Conservation (phyloP, 192 early-diverging fungal genomes). For the Anaeromyces robustus region DNA sequence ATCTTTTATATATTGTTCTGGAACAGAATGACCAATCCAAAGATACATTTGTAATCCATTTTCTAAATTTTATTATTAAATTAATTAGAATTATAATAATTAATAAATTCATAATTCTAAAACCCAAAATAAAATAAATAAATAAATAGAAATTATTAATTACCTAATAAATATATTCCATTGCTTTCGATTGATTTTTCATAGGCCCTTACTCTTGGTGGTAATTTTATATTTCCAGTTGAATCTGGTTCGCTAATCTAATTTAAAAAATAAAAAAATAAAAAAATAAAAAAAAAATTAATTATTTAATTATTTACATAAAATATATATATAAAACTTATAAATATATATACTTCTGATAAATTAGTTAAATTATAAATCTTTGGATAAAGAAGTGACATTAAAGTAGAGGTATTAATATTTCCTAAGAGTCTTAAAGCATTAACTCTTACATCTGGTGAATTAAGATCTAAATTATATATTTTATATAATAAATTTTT, state of each 20-base stretch:
- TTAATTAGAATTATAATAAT: no score
- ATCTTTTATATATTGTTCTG: conserved; percentile 43
- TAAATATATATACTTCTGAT: conserved; percentile 37
- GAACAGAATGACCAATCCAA: conserved; percentile 71
- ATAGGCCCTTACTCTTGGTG: conserved; percentile 53
- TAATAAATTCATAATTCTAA: no score
- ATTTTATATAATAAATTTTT: background rate
- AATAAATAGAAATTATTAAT: background rate
- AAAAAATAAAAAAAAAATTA: no score
- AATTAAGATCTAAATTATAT: conserved; percentile 29
- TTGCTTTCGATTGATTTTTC: conserved; percentile 52
- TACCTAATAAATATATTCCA: conserved; percentile 72
- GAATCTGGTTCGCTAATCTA: conserved; percentile 27
- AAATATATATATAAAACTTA: no score
- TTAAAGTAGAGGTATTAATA: background rate
- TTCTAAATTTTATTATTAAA: no score
- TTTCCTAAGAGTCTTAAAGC: background rate
- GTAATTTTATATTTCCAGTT: conserved; percentile 44
- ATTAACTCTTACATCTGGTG: conserved; percentile 62
- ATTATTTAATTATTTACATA: conserved; percentile 48
- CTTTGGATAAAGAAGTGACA: background rate
- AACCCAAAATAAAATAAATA: no score
- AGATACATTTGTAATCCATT: conserved; percentile 60
- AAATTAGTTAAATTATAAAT: background rate
- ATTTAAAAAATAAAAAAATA: no score